Percentiles rank a stretch among this genome's conserved stretches.
Conservation (phyloP, 805 yeast genomes). For the Teunomyces funiuensis region DNA sequence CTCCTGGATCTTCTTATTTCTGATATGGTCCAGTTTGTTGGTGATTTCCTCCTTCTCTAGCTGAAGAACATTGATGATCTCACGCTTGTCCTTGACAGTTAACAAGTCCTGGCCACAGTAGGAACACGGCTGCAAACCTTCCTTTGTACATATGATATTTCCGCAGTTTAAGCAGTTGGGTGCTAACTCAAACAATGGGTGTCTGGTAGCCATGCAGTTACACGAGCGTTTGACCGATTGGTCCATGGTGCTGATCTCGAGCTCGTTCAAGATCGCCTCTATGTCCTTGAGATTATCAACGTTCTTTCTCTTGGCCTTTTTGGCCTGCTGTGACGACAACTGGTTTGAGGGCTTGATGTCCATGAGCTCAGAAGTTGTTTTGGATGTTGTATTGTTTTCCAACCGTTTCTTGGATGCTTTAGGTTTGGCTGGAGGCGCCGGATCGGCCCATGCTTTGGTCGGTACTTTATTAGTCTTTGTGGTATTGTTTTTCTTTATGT, state of each 20-base stretch:
- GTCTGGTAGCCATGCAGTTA: conserved; percentile 83
- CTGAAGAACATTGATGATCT: conserved; percentile 53
- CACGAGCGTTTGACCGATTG: conserved; percentile 42
- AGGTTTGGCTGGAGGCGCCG: conserved; percentile 6
- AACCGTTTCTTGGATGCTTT: conserved; percentile 12
- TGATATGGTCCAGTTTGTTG: conserved; percentile 19
- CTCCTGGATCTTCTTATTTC: conserved; percentile 19
- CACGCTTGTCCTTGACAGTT: conserved; percentile 56
- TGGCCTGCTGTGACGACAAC: conserved; percentile 24
- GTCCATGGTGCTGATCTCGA: conserved; percentile 38
- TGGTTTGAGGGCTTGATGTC: conserved; percentile 36
- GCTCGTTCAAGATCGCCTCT: conserved; percentile 57
- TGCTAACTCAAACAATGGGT: conserved; percentile 83
- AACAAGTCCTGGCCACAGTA: conserved; percentile 73
- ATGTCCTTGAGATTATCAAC: conserved; percentile 59
- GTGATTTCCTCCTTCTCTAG: conserved; percentile 47
- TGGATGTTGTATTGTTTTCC: conserved; percentile 19
- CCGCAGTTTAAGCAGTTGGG: conserved; percentile 97
- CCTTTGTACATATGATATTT: conserved; percentile 84
- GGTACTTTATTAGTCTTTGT: not conserved
- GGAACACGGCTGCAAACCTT: conserved; percentile 89
- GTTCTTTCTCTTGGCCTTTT: conserved; percentile 42
- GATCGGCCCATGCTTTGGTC: conserved; percentile 1
- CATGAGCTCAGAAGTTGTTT: conserved; percentile 50
- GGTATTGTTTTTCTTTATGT: conserved; percentile 9